These are phyloP conservation scores for Chlorencoelia australis DNA, from an alignment of 2,329 filamentous ascomycete species.

Conservation along the genomic window DNA sequence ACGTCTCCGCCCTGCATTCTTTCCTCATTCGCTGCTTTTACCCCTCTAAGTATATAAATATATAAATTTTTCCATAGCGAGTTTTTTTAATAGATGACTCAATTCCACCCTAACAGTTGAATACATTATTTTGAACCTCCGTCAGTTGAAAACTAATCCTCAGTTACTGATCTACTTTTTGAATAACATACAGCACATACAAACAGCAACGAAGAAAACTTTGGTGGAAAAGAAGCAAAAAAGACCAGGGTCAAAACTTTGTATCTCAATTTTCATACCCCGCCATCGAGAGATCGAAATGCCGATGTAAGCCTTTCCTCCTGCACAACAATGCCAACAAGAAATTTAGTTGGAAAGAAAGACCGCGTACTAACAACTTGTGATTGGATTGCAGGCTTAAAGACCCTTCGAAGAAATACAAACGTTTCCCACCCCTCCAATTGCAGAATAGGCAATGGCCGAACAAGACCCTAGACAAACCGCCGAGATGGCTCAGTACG, in stretches of 20 bases:
- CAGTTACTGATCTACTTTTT: no score
- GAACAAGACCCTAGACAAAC: constrained; percentile 56
- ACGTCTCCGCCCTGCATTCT: no score
- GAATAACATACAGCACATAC: no score
- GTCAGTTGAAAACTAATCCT: no score
- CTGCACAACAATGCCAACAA: neutral
- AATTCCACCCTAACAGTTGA: no score
- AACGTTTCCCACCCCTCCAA: constrained; percentile 52
- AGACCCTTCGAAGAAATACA: constrained; percentile 70
- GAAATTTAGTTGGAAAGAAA: neutral
- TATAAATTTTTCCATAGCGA: no score
- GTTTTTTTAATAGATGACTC: no score
- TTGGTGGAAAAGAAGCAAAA: neutral
- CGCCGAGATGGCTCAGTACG: constrained; percentile 83
- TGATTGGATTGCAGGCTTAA: constrained; percentile 46
- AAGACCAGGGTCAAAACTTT: no score
- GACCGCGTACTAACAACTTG: neutral
- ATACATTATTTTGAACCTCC: no score
- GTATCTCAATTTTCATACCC: constrained; percentile 7
- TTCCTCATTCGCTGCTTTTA: no score
- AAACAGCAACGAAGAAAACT: no score
- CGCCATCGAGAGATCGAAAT: constrained; percentile 12
- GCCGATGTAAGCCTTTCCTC: constrained; percentile 13
- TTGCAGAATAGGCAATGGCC: constrained; percentile 39
- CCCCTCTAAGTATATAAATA: no score